phyloP scores from a whole-genome alignment of 2,329 filamentous ascomycete genomes.

The Penicillium janthinellum region DNA sequence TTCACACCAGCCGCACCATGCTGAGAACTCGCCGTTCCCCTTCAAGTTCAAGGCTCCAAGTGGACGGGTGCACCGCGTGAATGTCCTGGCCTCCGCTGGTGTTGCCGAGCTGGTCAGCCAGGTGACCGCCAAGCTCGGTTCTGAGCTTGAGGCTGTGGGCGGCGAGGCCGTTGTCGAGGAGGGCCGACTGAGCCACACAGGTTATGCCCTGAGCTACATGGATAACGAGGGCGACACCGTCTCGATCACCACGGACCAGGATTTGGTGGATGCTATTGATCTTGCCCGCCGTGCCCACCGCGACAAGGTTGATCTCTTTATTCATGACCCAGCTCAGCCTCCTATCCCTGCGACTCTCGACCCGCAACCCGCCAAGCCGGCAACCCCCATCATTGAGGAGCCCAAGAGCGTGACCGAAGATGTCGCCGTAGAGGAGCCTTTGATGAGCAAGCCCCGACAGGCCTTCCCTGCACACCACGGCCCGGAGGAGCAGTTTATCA shows the following conservation, averaged over 20 bases:
- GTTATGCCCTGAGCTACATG: slow-evolving; percentile 91
- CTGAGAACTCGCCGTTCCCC: slow-evolving; percentile 77
- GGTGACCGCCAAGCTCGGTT: slow-evolving; percentile 81
- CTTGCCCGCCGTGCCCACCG: slow-evolving; percentile 74
- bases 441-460: slow-evolving; percentile 45
- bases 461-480: slow-evolving; percentile 49
- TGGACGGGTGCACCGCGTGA: slow-evolving; percentile 88
- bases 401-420: slow-evolving; percentile 52
- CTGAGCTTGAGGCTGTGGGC: slow-evolving; percentile 80
- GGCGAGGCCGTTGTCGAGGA: slow-evolving; percentile 77
- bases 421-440: slow-evolving; percentile 51
- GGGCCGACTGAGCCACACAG: slow-evolving; percentile 72
- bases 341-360: slow-evolving; percentile 68
- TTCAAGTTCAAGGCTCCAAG: slow-evolving; percentile 99
- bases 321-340: slow-evolving; percentile 90
- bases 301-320: slow-evolving; percentile 96
- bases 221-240: slow-evolving; percentile 97
- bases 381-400: slow-evolving; percentile 54
- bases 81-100: slow-evolving; percentile 78
- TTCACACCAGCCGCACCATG: slow-evolving; percentile 57
- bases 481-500: slow-evolving; percentile 75
- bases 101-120: slow-evolving; percentile 75
- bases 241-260: slow-evolving; percentile 93
- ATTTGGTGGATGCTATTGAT: slow-evolving; percentile 85
- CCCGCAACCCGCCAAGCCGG: slow-evolving; percentile 57